These are phyloP conservation scores for Ogataea thermomethanolica DNA, from an alignment of 805 yeast species.

Conservation along the genomic window DNA sequence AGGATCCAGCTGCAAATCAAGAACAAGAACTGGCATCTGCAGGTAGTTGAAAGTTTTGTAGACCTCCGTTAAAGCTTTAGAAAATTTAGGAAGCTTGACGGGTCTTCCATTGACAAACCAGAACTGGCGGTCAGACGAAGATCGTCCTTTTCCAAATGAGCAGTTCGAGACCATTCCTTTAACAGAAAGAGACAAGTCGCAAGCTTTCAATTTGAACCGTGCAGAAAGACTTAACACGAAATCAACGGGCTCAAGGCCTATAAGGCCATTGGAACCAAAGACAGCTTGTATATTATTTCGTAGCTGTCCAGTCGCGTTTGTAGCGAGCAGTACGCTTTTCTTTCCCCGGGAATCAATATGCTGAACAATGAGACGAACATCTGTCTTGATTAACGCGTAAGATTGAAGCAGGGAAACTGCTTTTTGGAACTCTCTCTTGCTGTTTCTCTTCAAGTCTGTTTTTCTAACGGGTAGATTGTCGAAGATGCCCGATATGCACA, in stretches of 20 bases:
- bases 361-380: conserved; percentile 57
- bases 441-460: conserved; percentile 64
- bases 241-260: conserved; percentile 53
- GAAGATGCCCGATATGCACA: conserved; percentile 58
- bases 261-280: conserved; percentile 64
- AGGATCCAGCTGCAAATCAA: conserved; percentile 55
- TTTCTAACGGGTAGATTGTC: conserved; percentile 75
- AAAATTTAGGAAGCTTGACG: conserved; percentile 49
- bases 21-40: conserved; percentile 68
- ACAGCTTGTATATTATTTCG: conserved; percentile 60
- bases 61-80: conserved; percentile 64
- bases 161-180: conserved; percentile 71
- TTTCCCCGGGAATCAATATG: conserved; percentile 48
- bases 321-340: conserved; percentile 52
- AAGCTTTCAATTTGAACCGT: conserved; percentile 23
- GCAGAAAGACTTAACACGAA: conserved; percentile 37
- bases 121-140: conserved; percentile 70
- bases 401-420: conserved; percentile 60
- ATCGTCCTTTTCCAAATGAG: conserved; percentile 75
- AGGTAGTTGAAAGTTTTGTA: conserved; percentile 68
- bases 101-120: conserved; percentile 78
- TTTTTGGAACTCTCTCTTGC: conserved; percentile 68
- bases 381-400: conserved; percentile 59
- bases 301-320: conserved; percentile 49
- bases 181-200: conserved; percentile 37